Conservation (phyloP, 2,329 filamentous ascomycete species). For the Chaetomiaceae sp. region DNA sequence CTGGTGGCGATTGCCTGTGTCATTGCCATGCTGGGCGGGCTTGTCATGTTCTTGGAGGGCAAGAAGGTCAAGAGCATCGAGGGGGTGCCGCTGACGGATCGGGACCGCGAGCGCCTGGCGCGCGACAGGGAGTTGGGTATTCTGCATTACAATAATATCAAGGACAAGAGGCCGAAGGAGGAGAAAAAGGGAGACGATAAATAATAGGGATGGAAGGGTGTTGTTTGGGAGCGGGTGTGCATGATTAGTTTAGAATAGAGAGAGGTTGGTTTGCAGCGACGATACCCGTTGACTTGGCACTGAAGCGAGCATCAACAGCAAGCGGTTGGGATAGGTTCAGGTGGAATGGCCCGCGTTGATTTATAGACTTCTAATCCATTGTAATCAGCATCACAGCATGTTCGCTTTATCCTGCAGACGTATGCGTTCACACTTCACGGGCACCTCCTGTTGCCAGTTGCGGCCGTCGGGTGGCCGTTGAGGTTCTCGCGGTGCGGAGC, state of each 20-base stretch:
- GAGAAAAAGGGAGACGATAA: conserved; percentile 34
- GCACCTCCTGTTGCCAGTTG: too few relatives aligned
- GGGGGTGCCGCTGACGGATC: conserved; percentile 59
- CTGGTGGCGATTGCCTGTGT: conserved; percentile 72
- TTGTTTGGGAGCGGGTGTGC: too few relatives aligned
- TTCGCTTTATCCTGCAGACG: too few relatives aligned
- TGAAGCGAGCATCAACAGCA: background rate
- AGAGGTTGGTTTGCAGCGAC: too few relatives aligned
- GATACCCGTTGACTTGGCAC: background rate
- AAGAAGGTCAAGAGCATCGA: conserved; percentile 68
- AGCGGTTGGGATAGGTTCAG: background rate
- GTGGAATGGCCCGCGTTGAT: background rate
- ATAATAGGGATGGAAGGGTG: conserved; percentile 9
- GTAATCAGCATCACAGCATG: too few relatives aligned
- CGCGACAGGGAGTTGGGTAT: conserved; percentile 53
- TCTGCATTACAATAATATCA: conserved; percentile 55
- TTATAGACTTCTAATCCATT: background rate
- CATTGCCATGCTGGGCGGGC: conserved; percentile 63
- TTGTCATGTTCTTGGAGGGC: conserved; percentile 67
- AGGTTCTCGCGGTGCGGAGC: conserved; percentile 5
- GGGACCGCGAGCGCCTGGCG: conserved; percentile 48
- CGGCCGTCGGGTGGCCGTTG: background rate
- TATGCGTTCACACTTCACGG: too few relatives aligned
- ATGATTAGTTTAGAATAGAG: background rate
- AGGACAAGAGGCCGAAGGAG: conserved; percentile 46